A percentile compares a stretch with the other conserved stretches of the same genome.
phyloP scores from a whole-genome alignment of 257 asterid genomes.

The Rhazya stricta region DNA sequence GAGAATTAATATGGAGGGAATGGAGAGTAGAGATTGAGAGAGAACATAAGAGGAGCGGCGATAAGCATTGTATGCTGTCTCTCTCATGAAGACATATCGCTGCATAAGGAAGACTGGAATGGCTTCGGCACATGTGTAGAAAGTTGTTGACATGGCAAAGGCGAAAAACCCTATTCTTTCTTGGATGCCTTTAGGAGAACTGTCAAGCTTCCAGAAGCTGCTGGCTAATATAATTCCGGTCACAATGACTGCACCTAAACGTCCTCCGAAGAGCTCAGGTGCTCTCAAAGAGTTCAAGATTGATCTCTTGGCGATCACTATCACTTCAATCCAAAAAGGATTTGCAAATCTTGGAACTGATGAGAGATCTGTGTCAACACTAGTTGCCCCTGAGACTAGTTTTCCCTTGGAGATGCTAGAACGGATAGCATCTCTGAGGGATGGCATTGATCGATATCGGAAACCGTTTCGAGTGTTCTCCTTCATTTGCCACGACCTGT shows the following conservation, averaged over 20 bases:
- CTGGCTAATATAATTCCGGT: slow-evolving; percentile 46
- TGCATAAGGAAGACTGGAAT: slow-evolving; percentile 45
- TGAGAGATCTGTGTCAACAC: slow-evolving; percentile 16
- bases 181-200: slow-evolving; percentile 45
- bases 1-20: slow-evolving; percentile 34
- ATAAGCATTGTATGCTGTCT: slow-evolving; percentile 44
- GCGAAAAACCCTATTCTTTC: slow-evolving; percentile 48
- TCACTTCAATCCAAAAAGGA: slow-evolving; percentile 43
- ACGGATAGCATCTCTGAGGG: slow-evolving; percentile 35
- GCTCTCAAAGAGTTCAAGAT: slow-evolving; percentile 34
- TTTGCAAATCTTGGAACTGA: slow-evolving; percentile 39
- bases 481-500: slow-evolving; percentile 24
- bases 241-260: slow-evolving; percentile 39
- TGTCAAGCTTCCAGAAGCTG: slow-evolving; percentile 33
- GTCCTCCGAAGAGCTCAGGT: slow-evolving; percentile 37
- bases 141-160: slow-evolving; percentile 49
- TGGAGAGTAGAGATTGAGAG: slow-evolving; percentile 33
- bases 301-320: slow-evolving; percentile 42
- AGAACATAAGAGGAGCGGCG: slow-evolving; percentile 50
- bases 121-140: slow-evolving; percentile 54
- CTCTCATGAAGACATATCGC: slow-evolving; percentile 47
- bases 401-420: slow-evolving; percentile 40
- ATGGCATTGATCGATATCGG: slow-evolving; percentile 14
- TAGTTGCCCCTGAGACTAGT: slow-evolving; percentile 31
- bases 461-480: neutral